phyloP scores from a whole-genome alignment of 345 rosid species.

The Eutrema heterophyllum region DNA sequence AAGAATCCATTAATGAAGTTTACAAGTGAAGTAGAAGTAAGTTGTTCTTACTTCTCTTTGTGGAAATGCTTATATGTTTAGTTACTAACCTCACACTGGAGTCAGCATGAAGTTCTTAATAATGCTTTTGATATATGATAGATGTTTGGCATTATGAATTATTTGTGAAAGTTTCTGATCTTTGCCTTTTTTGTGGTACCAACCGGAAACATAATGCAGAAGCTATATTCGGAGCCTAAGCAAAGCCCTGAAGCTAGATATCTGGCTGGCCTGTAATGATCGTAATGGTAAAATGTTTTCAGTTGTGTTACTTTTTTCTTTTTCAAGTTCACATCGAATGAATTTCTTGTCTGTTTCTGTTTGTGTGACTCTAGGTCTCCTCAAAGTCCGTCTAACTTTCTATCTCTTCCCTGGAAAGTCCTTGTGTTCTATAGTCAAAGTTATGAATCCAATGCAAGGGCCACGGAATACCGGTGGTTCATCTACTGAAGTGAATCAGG shows the following conservation, averaged over 20 bases:
- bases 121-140: background rate
- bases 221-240: slow-evolving; percentile 12
- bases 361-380: slow-evolving; percentile 31
- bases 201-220: background rate
- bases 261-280: background rate
- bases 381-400: slow-evolving; percentile 12
- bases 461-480: slow-evolving; percentile 43
- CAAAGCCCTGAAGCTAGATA: slow-evolving; percentile 17
- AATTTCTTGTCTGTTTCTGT: slow-evolving; percentile 18
- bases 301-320: background rate
- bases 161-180: slow-evolving; percentile 14
- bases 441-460: slow-evolving; percentile 57
- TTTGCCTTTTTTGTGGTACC: background rate
- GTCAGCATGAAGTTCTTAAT: background rate
- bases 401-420: slow-evolving; percentile 3
- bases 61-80: background rate
- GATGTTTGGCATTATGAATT: background rate
- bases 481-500: slow-evolving; percentile 47
- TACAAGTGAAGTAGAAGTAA: background rate
- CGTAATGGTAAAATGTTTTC: slow-evolving; percentile 7
- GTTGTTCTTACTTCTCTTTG: background rate
- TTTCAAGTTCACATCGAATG: background rate
- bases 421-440: slow-evolving; percentile 24
- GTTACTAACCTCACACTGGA: background rate
- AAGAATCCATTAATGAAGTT: background rate